phyloP scores from a whole-genome alignment of 1,284 basidiomycete species.

The Peniophora sp. region DNA sequence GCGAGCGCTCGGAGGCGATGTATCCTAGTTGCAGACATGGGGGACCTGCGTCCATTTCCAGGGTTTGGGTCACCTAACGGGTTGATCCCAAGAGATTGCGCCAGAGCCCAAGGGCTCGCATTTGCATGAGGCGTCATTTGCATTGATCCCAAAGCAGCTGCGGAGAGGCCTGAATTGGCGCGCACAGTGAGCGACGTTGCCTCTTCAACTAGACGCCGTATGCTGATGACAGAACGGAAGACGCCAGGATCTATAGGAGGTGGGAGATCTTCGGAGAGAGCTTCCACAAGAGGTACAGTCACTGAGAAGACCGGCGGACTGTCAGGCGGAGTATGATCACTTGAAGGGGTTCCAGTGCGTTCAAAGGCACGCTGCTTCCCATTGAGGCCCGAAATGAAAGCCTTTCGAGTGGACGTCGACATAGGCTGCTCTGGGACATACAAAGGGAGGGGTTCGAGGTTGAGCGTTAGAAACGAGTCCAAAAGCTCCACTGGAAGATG shows the following conservation, averaged over 20 bases:
- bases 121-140: slow-evolving; percentile 28
- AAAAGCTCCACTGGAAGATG: slow-evolving; percentile 78
- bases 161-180: slow-evolving; percentile 70
- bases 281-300: no score
- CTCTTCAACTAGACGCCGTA: slow-evolving; percentile 75
- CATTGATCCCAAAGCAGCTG: slow-evolving; percentile 60
- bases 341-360: slow-evolving; percentile 31
- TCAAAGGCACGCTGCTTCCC: slow-evolving; percentile 16
- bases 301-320: slow-evolving; percentile 27
- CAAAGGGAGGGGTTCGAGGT: slow-evolving; percentile 62
- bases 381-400: slow-evolving; percentile 14
- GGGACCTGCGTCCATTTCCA: slow-evolving; percentile 57
- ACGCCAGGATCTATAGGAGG: slow-evolving; percentile 81
- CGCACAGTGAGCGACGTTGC: slow-evolving; percentile 76
- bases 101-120: slow-evolving; percentile 46
- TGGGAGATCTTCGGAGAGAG: slow-evolving; percentile 24
- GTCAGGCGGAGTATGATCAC: slow-evolving; percentile 47
- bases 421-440: slow-evolving; percentile 32
- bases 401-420: slow-evolving; percentile 1
- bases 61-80: slow-evolving; percentile 32
- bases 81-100: slow-evolving; percentile 55
- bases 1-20: slow-evolving; percentile 69
- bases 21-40: slow-evolving; percentile 77
- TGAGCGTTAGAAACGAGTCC: slow-evolving; percentile 69
- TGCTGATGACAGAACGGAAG: slow-evolving; percentile 62